Evolutionary conservation across 345 rosid species (phyloP).

Genomic region (Salix suchowensis): DNA sequence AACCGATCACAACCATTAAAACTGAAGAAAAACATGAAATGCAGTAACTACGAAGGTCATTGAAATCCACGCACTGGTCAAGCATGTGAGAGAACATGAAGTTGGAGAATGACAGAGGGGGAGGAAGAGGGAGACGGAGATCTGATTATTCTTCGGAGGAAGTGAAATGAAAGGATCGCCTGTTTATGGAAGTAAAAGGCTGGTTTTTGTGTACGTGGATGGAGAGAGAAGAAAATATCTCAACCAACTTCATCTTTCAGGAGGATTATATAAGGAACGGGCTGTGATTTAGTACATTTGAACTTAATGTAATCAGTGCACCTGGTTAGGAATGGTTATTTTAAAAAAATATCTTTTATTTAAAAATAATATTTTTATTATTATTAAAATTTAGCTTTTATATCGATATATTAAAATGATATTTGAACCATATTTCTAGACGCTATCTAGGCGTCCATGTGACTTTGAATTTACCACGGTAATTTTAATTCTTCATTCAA

Average conservation of each 20-base stretch:
- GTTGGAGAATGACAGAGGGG: background rate
- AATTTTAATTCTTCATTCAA: too few species aligned
- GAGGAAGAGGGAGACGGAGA: background rate
- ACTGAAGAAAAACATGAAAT: background rate
- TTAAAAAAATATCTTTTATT: too few species aligned
- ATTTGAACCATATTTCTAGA: too few species aligned
- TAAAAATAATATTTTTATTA: too few species aligned
- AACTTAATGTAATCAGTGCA: background rate
- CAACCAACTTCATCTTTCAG: background rate
- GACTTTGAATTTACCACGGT: too few species aligned
- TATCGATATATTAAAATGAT: too few species aligned
- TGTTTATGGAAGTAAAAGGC: background rate
- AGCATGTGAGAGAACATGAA: background rate
- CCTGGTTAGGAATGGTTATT: background rate
- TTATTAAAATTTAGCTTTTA: too few species aligned
- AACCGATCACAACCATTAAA: background rate
- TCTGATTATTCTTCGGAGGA: background rate
- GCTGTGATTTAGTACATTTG: background rate
- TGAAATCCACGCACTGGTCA: background rate
- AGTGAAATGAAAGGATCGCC: background rate
- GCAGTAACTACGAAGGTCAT: background rate
- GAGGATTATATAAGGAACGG: background rate
- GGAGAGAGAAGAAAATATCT: conserved; percentile 14
- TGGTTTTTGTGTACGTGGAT: background rate
- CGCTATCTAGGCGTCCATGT: too few species aligned